A percentile compares a stretch with the other conserved stretches of the same genome.
Conservation (phyloP, 768 basidiomycete species). For the Lactarius sanguifluus region DNA sequence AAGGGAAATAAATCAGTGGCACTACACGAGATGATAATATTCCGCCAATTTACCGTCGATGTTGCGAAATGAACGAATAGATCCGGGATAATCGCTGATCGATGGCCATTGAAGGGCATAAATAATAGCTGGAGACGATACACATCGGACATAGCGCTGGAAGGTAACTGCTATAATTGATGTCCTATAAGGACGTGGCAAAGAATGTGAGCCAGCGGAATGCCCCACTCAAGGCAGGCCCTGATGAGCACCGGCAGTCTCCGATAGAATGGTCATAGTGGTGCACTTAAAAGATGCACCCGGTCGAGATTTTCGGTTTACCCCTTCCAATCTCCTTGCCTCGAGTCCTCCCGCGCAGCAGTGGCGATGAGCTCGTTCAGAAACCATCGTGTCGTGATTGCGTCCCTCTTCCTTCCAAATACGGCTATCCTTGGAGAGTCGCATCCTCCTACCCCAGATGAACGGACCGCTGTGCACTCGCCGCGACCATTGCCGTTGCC, state of each 20-base stretch:
- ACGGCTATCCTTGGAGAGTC: slow-evolving; percentile 66
- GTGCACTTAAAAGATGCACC: slow-evolving; percentile 16
- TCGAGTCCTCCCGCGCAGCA: slow-evolving; percentile 1
- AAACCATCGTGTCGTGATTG: slow-evolving; percentile 74
- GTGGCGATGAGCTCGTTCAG: slow-evolving; percentile 64
- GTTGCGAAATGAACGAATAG: slow-evolving; percentile 7
- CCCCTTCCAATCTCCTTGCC: slow-evolving; percentile 8
- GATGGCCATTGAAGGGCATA: slow-evolving; percentile 14
- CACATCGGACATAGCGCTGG: not conserved
- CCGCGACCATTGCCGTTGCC: slow-evolving; percentile 24
- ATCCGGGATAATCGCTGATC: slow-evolving; percentile 8
- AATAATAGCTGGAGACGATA: not conserved
- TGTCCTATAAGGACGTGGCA: too few relatives aligned
- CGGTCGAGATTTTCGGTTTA: not conserved
- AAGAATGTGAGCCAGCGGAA: not conserved
- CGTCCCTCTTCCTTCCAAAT: slow-evolving; percentile 80
- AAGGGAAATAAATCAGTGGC: slow-evolving; percentile 4
- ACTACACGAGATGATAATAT: slow-evolving; percentile 5
- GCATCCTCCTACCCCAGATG: slow-evolving; percentile 48
- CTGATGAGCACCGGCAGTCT: slow-evolving; percentile 16
- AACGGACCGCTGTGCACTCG: slow-evolving; percentile 32
- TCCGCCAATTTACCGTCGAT: slow-evolving; percentile 22
- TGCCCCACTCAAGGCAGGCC: not conserved
- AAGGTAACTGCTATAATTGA: not conserved
- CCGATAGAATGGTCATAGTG: slow-evolving; percentile 2